A percentile compares a stretch with the other conserved stretches of the same genome.
Evolutionary conservation across 2,329 filamentous ascomycete species (phyloP).

Genomic region (Byssoonygena ceratinophila): DNA sequence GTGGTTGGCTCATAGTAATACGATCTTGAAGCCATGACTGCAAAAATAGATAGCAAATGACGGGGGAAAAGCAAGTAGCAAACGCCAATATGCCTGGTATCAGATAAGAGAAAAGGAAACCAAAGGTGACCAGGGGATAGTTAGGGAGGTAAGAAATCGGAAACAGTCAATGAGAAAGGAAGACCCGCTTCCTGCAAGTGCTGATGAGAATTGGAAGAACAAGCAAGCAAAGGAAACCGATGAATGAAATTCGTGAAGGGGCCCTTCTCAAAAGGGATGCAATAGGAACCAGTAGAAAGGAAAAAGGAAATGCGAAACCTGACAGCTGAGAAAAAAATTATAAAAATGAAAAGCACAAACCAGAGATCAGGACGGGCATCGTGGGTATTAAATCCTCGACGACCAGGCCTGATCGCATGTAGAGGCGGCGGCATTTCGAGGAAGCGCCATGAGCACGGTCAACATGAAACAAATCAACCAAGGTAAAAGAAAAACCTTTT

Average conservation of each 20-base stretch:
- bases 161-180: neutral
- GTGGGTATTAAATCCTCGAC: conserved; percentile 31
- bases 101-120: neutral
- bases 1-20: conserved; percentile 38
- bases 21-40: conserved; percentile 26
- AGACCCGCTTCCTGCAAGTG: neutral
- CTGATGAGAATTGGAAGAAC: neutral
- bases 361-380: conserved; percentile 22
- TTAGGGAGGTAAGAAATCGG: conserved; percentile 16
- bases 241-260: conserved; percentile 9
- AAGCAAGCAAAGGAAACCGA: neutral
- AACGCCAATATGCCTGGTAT: neutral
- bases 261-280: conserved; percentile 16
- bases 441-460: conserved; percentile 3
- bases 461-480: conserved; percentile 14
- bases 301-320: conserved; percentile 13
- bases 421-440: conserved; percentile 6
- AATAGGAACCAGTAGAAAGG: conserved; percentile 15
- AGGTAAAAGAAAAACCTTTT: neutral
- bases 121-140: conserved; percentile 12
- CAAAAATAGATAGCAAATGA: neutral
- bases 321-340: no score
- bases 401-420: neutral
- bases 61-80: neutral
- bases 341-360: conserved; percentile 11